Conservation (phyloP, 306 rosid species). For the Citrullus colocynthis region DNA sequence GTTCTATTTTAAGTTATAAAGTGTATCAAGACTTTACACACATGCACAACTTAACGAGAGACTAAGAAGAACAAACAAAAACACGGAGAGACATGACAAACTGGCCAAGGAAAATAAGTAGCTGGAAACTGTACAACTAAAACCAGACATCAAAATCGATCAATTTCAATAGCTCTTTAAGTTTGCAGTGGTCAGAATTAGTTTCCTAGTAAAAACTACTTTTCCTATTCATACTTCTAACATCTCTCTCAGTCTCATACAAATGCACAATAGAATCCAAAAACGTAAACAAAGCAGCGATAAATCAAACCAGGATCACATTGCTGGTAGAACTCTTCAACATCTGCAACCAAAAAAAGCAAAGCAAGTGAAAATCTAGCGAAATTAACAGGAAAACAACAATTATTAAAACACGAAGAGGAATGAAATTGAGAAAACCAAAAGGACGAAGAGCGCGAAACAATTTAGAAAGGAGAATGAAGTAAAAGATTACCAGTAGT, state of each 20-base stretch:
- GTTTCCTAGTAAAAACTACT: background rate
- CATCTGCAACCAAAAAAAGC: conserved; percentile 17
- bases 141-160: background rate
- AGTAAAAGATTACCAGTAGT: conserved; percentile 18
- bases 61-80: background rate
- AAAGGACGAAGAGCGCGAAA: background rate
- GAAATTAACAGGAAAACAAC: background rate
- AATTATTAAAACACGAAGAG: background rate
- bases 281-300: background rate
- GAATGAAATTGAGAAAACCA: background rate
- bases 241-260: background rate
- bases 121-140: background rate
- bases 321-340: conserved; percentile 23
- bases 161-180: background rate
- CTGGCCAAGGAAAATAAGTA: background rate
- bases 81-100: background rate
- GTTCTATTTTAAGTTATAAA: background rate
- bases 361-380: background rate
- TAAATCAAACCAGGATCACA: conserved; percentile 9
- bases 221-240: background rate
- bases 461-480: background rate
- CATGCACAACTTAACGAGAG: background rate
- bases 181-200: background rate
- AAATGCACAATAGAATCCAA: background rate
- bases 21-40: background rate